Percentiles rank a stretch among this genome's conserved stretches.
Evolutionary conservation across 257 asterid genomes (phyloP).

Genomic region (Lavandula angustifolia): DNA sequence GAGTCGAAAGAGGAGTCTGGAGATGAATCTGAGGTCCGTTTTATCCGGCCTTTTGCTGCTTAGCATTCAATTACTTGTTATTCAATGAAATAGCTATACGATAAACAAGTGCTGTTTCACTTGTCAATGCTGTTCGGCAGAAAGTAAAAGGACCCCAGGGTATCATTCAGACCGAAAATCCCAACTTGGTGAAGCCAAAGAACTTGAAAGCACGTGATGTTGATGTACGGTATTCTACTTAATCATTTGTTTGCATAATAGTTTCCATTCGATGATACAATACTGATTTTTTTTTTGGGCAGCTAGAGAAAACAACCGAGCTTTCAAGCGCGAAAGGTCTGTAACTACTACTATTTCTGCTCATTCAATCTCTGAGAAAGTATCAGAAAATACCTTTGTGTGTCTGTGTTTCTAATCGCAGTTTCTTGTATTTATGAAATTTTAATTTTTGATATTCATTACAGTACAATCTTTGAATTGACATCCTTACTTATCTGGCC

Average conservation of each 20-base stretch:
- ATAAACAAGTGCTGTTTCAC: neutral
- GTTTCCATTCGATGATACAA: neutral
- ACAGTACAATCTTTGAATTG: no score
- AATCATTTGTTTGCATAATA: neutral
- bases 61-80: neutral
- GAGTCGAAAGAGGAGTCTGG: slow-evolving; percentile 71
- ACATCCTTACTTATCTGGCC: neutral
- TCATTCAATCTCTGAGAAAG: slow-evolving; percentile 13
- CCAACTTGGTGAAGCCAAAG: slow-evolving; percentile 73
- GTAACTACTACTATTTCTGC: slow-evolving; percentile 20
- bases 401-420: neutral
- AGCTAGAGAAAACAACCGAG: slow-evolving; percentile 79
- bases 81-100: neutral
- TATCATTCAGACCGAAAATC: slow-evolving; percentile 72
- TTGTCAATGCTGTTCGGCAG: slow-evolving; percentile 39
- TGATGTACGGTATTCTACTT: slow-evolving; percentile 51
- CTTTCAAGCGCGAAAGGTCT: slow-evolving; percentile 87
- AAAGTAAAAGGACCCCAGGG: slow-evolving; percentile 72
- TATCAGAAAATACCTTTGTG: neutral
- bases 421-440: neutral
- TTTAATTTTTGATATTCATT: neutral
- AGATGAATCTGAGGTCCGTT: slow-evolving; percentile 58
- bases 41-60: neutral
- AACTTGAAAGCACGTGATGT: slow-evolving; percentile 69
- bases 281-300: slow-evolving; percentile 27